Base-by-base conservation (phyloP, 768 basidiomycete genomes). In the Calvatia gigantea region DNA sequence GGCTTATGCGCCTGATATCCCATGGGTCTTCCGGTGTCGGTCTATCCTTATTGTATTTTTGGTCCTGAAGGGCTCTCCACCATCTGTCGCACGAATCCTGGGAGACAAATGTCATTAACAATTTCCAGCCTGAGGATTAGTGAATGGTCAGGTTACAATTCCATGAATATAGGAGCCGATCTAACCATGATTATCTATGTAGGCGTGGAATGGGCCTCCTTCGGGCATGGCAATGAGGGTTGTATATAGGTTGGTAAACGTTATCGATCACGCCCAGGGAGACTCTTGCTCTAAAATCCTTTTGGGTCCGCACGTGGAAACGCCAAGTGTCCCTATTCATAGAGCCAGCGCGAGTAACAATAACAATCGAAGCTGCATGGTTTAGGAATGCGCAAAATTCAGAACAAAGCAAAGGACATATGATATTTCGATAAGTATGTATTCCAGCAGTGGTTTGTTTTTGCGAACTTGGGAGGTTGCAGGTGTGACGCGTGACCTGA, bases 401-500 rank as follows among this genome's bases (percentile, higher is more conserved):
- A 3, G 35, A 9, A 37, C 12, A 12, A 12, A 12, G 35, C 35
- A 4, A 9, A 37, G n/a, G 35, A 37, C n/a, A 12, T n/a, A 11
- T 37, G 12, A 37, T 37, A 37, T 37, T 37, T 37, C n/a, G n/a
- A n/a, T n/a, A n/a, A n/a, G n/a, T n/a, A n/a, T n/a, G n/a, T n/a
- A n/a, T n/a, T n/a, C n/a, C n/a, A n/a, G n/a, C n/a, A n/a, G n/a
- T n/a, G n/a, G 35, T 37, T 9, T n/a, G n/a, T 12, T 11, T 9
- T 37, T 12, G 12, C 12, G 8, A 37, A n/a, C 12, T n/a, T n/a
- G 4, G 37, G 15, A 38, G n/a, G 37, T n/a, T 39, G 17, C n/a
- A 6, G n/a, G 19, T 9, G 23, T 37, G 17, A 49, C 47, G 25
- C 56, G 50, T 32, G 39, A 58, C 61, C 49, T 32, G 52, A 28